phyloP scores from a whole-genome alignment of 1,284 basidiomycete species.

The Polyporus tsugae region DNA sequence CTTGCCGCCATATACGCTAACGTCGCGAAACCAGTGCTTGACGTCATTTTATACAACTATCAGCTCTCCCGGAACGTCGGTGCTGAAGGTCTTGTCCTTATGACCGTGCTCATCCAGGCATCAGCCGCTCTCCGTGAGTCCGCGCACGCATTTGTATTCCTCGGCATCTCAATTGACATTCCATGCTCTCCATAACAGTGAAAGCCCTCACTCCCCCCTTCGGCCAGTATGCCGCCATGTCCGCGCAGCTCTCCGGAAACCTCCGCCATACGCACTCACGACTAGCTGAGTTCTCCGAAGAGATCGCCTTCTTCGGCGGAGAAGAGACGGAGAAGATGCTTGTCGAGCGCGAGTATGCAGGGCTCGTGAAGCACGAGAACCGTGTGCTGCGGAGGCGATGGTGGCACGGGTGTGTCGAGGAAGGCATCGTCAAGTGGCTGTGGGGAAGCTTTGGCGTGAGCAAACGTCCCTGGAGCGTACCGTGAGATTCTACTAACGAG shows the following conservation, averaged over 20 bases:
- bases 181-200: slow-evolving; percentile 53
- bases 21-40: slow-evolving; percentile 91
- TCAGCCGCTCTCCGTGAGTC: slow-evolving; percentile 80
- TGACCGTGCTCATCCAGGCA: slow-evolving; percentile 87
- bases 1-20: slow-evolving; percentile 96
- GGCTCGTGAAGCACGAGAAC: slow-evolving; percentile 90
- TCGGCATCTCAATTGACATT: not conserved
- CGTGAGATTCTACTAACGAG: slow-evolving; percentile 16
- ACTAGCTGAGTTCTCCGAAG: slow-evolving; percentile 93
- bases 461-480: slow-evolving; percentile 20
- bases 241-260: slow-evolving; percentile 88
- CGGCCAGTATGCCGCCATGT: slow-evolving; percentile 87
- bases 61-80: slow-evolving; percentile 95
- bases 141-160: slow-evolving; percentile 1
- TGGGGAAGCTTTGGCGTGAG: slow-evolving; percentile 94
- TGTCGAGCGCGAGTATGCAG: slow-evolving; percentile 91
- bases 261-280: slow-evolving; percentile 94
- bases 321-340: slow-evolving; percentile 93
- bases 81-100: slow-evolving; percentile 88
- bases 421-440: slow-evolving; percentile 97
- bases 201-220: slow-evolving; percentile 93
- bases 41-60: slow-evolving; percentile 96
- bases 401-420: slow-evolving; percentile 93
- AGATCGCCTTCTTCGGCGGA: slow-evolving; percentile 93
- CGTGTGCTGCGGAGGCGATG: slow-evolving; percentile 83